Conservation (phyloP, 345 rosid species). For the Linum lewisii region DNA sequence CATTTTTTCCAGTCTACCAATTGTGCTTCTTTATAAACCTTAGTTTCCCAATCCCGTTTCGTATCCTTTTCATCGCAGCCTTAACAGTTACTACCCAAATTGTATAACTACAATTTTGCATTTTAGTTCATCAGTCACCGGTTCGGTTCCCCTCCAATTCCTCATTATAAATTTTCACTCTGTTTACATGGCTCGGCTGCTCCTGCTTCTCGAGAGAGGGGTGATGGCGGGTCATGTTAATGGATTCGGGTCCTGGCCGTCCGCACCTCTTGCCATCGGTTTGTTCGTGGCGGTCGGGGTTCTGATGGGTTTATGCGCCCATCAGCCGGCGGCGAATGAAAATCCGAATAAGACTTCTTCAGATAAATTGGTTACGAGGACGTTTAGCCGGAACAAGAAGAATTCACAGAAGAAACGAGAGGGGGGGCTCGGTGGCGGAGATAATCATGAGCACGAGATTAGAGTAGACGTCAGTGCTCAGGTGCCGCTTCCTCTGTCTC, state of each 20-base stretch:
- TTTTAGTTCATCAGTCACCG: not conserved
- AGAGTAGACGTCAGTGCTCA: not conserved
- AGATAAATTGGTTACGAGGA: slow-evolving; percentile 1
- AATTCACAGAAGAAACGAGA: not conserved
- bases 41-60: not conserved
- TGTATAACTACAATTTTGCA: not conserved
- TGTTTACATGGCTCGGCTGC: not conserved
- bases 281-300: slow-evolving; percentile 15
- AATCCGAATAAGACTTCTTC: not conserved
- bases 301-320: slow-evolving; percentile 22
- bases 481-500: not conserved
- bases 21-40: not conserved
- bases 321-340: slow-evolving; percentile 8
- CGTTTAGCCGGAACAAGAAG: slow-evolving; percentile 4
- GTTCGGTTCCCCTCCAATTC: too few relatives aligned
- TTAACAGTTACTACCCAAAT: too few relatives aligned
- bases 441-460: not conserved
- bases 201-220: not conserved
- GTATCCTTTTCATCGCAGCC: too few relatives aligned
- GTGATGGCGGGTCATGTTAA: not conserved
- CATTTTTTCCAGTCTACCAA: not conserved
- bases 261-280: slow-evolving; percentile 9
- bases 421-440: not conserved
- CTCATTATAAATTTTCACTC: not conserved
- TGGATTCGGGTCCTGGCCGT: not conserved